phyloP scores from a whole-genome alignment of 2,329 filamentous ascomycete genomes.

The Didymella arachidicola region DNA sequence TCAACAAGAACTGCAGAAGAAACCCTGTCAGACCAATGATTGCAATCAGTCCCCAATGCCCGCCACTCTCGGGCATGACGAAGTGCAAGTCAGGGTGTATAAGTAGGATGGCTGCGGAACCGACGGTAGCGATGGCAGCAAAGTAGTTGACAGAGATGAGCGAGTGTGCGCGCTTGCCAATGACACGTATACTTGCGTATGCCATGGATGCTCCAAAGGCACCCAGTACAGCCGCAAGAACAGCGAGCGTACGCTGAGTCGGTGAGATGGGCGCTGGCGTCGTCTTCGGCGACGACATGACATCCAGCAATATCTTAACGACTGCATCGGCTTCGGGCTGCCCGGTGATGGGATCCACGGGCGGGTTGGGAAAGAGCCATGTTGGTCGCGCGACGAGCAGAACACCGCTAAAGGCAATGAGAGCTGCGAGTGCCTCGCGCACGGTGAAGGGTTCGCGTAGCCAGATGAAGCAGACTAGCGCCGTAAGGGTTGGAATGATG shows the following conservation, averaged over 20 bases:
- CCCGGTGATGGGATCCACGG: conserved; percentile 39
- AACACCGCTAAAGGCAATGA: conserved; percentile 78
- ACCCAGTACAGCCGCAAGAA: conserved; percentile 73
- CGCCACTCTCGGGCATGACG: conserved; percentile 58
- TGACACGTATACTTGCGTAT: conserved; percentile 77
- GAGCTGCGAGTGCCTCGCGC: conserved; percentile 75
- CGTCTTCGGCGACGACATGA: conserved; percentile 4
- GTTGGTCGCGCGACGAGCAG: conserved; percentile 79
- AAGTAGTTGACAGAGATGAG: conserved; percentile 86
- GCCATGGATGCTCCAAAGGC: conserved; percentile 76
- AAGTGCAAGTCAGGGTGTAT: conserved; percentile 63
- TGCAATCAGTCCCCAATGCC: conserved; percentile 72
- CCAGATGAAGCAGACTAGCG: conserved; percentile 78
- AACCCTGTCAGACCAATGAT: conserved; percentile 77
- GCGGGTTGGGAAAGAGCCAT: conserved; percentile 56
- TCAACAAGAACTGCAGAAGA: conserved; percentile 80
- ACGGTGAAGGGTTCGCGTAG: conserved; percentile 77
- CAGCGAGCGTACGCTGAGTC: conserved; percentile 71
- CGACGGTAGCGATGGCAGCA: conserved; percentile 69
- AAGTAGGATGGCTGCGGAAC: conserved; percentile 67
- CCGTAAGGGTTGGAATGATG: conserved; percentile 76
- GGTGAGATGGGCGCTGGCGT: conserved; percentile 54
- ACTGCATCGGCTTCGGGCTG: conserved; percentile 36
- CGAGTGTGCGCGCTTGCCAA: conserved; percentile 78
- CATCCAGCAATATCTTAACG: conserved; percentile 1